Conservation (phyloP, 495 filamentous ascomycete genomes). For the Talaromyces wortmannii region DNA sequence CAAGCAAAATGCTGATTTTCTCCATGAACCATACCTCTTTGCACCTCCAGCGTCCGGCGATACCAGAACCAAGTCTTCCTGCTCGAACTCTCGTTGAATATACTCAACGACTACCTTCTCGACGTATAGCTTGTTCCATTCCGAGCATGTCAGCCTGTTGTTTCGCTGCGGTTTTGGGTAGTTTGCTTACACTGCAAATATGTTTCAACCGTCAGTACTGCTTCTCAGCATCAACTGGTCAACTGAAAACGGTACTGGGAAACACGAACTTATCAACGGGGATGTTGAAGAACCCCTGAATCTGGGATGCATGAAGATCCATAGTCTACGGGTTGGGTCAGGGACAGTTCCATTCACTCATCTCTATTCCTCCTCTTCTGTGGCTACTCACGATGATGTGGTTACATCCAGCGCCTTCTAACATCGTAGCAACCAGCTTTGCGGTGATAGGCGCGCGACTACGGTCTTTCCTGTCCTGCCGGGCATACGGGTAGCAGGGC, state of each 20-base stretch:
- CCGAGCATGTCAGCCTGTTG: not conserved
- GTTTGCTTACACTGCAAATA: not conserved
- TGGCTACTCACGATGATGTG: slow-evolving; percentile 50
- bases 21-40: slow-evolving; percentile 52
- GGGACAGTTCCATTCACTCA: not conserved
- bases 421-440: slow-evolving; percentile 25
- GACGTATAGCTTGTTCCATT: slow-evolving; percentile 58
- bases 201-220: not conserved
- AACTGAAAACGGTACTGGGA: no score
- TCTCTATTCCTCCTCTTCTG: not conserved
- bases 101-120: slow-evolving; percentile 67
- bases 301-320: slow-evolving; percentile 85
- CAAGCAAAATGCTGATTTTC: not conserved
- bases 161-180: not conserved
- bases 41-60: slow-evolving; percentile 83
- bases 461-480: slow-evolving; percentile 39
- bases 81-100: slow-evolving; percentile 66
- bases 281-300: slow-evolving; percentile 88
- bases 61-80: slow-evolving; percentile 71
- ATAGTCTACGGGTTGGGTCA: slow-evolving; percentile 37
- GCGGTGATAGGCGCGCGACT: slow-evolving; percentile 21
- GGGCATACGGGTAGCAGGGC: slow-evolving; percentile 77
- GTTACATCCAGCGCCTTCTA: slow-evolving; percentile 67
- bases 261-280: no score
- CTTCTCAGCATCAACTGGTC: slow-evolving; percentile 28